phyloP scores from a whole-genome alignment of 148 eudicot genomes.

The Camellia granthamiana region DNA sequence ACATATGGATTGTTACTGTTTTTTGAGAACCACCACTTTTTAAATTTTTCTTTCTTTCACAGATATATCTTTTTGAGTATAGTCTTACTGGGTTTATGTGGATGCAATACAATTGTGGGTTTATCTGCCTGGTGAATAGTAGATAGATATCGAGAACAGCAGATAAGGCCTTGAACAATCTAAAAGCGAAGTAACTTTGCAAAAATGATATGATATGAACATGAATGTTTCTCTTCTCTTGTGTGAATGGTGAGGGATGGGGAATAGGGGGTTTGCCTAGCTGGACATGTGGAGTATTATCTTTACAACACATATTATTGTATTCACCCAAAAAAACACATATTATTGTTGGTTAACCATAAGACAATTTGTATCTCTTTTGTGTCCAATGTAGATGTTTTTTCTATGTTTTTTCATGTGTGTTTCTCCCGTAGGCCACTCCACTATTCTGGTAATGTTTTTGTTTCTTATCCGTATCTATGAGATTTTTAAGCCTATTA shows the following conservation, averaged over 20 bases:
- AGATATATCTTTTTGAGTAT: too few species aligned
- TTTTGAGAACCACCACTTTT: too few species aligned
- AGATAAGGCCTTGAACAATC: background rate
- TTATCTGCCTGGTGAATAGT: background rate
- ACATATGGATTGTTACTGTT: background rate
- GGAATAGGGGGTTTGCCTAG: background rate
- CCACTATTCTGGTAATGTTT: background rate
- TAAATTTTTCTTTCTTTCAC: too few species aligned
- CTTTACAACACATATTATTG: background rate
- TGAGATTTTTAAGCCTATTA: conserved; percentile 8
- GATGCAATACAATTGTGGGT: background rate
- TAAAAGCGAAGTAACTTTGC: background rate
- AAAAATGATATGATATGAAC: background rate
- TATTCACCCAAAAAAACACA: background rate
- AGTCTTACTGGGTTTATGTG: too few species aligned
- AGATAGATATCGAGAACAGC: background rate
- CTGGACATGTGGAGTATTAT: background rate
- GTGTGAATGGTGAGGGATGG: background rate
- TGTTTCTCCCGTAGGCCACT: background rate
- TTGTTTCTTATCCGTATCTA: background rate
- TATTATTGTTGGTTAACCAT: background rate
- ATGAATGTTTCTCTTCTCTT: background rate
- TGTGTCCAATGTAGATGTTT: background rate
- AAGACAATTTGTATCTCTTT: background rate
- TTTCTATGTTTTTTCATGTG: background rate